Evolutionary conservation across 148 eudicot species (phyloP), one percentile per base, ranked within the genome.

Genomic region (Camellia lanceoleosa): DNA sequence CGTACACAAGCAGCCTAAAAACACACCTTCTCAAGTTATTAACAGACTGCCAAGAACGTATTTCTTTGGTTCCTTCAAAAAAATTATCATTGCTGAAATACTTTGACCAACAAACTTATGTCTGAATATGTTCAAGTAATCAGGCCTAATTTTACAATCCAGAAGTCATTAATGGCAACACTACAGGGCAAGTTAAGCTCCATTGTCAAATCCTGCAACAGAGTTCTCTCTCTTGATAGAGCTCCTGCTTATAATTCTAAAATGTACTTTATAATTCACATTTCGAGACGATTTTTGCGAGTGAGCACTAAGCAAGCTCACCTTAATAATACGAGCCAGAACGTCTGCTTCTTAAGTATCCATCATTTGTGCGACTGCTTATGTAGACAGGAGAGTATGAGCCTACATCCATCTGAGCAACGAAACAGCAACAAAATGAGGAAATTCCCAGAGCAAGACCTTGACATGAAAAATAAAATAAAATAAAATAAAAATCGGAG

Each of bases 291-390:
- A 20, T 3, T 64, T 44, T 68, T 43, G 6, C 18, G 19, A 68
- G 72, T 15, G 49, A 68, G 49, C 23, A 18, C 47, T 6, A 44
- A 46, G 11, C 19, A 14, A 43, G 44, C 51, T 68, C 72, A 68
- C 52, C 54, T 68, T 68, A 68, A 68, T 68, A 68, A 68, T 68
- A 68, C 6, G 52, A 68, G 7, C 52, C 72, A 0, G 72, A 68
- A 44, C 18, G 19, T 68, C 52, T 68, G 14, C 72, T 9, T 4
- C 72, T 43, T 44, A 7, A 42, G 52, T 68, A 68, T 15, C 72
- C 72, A 68, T 68, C 72, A 68, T 14, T 68, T 0, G 10, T 44
- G 52, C 54, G 72, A 68, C 20, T 9, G 5, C 72, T 68, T 14
- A 52, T 15, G 52, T 15, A 44, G 72, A 44, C 19, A 15, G 72